Base-by-base conservation (phyloP, 129 eudicot species). In the Escallonia rubra region DNA sequence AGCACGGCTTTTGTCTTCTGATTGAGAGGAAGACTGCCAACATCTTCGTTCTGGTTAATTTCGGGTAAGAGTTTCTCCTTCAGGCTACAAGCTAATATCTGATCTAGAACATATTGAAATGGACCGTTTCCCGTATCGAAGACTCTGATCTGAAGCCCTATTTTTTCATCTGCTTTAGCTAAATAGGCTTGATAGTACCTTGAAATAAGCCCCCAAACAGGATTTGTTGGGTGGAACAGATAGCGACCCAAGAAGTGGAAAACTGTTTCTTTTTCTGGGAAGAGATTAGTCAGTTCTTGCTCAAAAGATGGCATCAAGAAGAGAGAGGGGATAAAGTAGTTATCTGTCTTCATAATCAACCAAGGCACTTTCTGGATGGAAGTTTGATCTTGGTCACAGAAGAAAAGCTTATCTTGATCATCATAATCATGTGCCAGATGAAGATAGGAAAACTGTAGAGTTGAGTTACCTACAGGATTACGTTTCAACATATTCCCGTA, bases 341-440 rank as follows among this genome's bases (percentile, higher is more conserved):
- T 83, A 72, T 89, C 84, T 5, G 90, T 59, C 72, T 81, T 89
- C 90, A 89, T 80, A 61, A 89, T 66, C 51, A 89, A 64, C 90
- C 90, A 89, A 8, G 90, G 83, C 16, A 74, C 72, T 12, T 72
- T 81, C 64, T 83, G 80, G 57, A 89, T 78, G 68, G 67, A 56
- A 57, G 69, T 67, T 71, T 86, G 93, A 61, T 86, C 96, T 85
- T 79, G 87, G 68, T 86, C 87, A 70, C 96, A 89, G 76, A 85
- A 86, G 78, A 89, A 89, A 52, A 86, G 85, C 71, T 86, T 89
- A 63, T 89, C 96, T 15, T 78, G 80, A 54, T 81, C 87, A 71
- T 74, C 79, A 47, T 83, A 85, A 68, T 89, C 90, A 54, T 89
- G 96, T 63, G 71, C 83, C 64, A 89, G 72, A 72, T 89, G 87